Percentiles rank a stretch among this genome's conserved stretches.
Evolutionary conservation across 352 stramenopile species (phyloP).

Genomic region (Phytophthora litchii): DNA sequence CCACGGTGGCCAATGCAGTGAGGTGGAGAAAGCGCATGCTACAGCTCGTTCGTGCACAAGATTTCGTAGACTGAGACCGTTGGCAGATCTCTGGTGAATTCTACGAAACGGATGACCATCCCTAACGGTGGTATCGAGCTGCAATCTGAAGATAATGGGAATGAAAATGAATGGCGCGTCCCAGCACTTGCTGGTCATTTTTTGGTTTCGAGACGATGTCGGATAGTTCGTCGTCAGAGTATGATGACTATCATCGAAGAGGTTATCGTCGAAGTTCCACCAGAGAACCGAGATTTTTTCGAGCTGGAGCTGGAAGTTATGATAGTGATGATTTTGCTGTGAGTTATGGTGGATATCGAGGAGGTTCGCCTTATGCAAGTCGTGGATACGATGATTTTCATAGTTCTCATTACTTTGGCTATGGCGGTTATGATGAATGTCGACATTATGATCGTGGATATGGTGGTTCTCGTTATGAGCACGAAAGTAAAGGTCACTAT

Average conservation of each 20-base stretch:
- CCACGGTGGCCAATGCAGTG: neutral
- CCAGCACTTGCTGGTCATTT: neutral
- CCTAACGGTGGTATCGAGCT: neutral
- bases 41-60: slow-evolving; percentile 2
- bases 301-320: neutral
- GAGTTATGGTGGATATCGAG: neutral
- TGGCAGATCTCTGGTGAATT: slow-evolving; percentile 19
- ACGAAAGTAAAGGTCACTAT: neutral
- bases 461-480: neutral
- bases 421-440: neutral
- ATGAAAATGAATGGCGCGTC: neutral
- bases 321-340: neutral
- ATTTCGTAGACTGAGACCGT: slow-evolving; percentile 18
- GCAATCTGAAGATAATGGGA: too few relatives aligned
- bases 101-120: neutral
- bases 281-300: neutral
- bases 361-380: neutral
- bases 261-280: neutral
- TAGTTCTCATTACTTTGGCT: neutral
- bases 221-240: neutral
- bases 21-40: slow-evolving; percentile 25
- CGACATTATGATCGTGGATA: neutral
- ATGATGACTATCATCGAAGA: neutral
- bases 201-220: neutral
- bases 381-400: slow-evolving; percentile 6